Base-by-base conservation (phyloP, 495 filamentous ascomycete genomes). In the Aspergillus diversus region DNA sequence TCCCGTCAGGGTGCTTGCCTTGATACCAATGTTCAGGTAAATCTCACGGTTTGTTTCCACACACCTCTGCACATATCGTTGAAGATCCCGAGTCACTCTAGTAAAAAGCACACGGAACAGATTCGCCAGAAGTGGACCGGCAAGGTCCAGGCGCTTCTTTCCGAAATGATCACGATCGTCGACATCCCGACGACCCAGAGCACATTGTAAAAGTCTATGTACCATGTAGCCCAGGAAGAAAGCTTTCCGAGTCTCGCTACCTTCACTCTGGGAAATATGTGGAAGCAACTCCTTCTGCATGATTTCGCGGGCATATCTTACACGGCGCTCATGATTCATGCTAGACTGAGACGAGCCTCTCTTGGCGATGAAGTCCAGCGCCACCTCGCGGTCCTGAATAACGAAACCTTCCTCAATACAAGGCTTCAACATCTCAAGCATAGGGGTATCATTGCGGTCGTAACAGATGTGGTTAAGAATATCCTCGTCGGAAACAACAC, bases 151-250 rank as follows among this genome's bases (percentile, higher is more conserved):
- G 63, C 95, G 87, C 82, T 99, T 99, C 84, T 98, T 98, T 69
- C 95, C 95, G 66, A 99, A 98, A 73, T 99, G 96, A 79, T 99
- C 95, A 77, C 95, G 90, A 70, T 99, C 95, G 66, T 99, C 95
- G 16, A 90, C 89, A 69, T 97, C 96, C 49, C 91, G 86, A 58
- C 96, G 89, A 48, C 95, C 95, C 17, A 98, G 81, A 47, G 91
- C 90, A 73, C 92, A 96, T 71, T 96, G 92, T 3, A 99, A 82
- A 63, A 99, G 85, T 70, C 91, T 86, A 75, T 98, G 93, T 48
- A 97, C 91, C 96, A 99, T 98, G 75, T 98, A 99, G 33, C 96
- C 95, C 39, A 99, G 80, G 86, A 98, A 99, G 81, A 97, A 98
- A 5, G 95, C 95, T 74, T 99, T 99, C 33, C 92, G 81, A 1